Evolutionary conservation across 2,329 filamentous ascomycete species (phyloP), one percentile per base, ranked within the genome.

Genomic region (Orbilia blumenaviensis): DNA sequence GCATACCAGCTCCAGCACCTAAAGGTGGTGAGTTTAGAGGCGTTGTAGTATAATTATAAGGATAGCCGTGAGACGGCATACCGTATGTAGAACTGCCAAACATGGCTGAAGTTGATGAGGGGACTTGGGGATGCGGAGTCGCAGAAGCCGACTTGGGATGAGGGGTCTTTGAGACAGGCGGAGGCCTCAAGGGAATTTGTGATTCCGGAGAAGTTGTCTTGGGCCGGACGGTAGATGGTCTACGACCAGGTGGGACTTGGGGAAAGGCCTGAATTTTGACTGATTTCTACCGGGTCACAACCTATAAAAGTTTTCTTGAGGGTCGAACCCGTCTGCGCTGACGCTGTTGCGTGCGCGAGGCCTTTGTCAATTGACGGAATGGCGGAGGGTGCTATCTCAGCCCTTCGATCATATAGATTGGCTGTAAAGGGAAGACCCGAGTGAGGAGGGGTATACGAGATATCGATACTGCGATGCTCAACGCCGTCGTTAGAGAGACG

Each of bases 1-100:
- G 73, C 73, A 77, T 77, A 63, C 71, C 63, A 75, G 71, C 71
- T 75, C 71, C 71, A 75, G 71, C 71, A 75, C 73, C 73, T 77
- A 77, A 62, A 71, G 73, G 73, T 61, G 73, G 73, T 69, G 73
- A 77, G 73, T 77, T 77, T 42, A 77, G 73, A 77, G 73, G 73
- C 18, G 73, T 77, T 48, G 72, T 76, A 66, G 66, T 71, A 62
- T 77, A 71, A 77, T 50, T 63, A 64, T 75, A 75, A 68, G 61
- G 61, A 74, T 75, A 75, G 71, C 71, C 71, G 71, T 75, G 71
- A 75, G 63, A 68, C 71, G 71, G 71, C 71, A 75, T 75, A 75
- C 71, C 71, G 63, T 75, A 75, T 68, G 63, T 52, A 75, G 71
- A 75, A 75, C 38, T 75, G 56, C 63, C 71, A 75, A 63, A 75